phyloP scores from a whole-genome alignment of 2,329 filamentous ascomycete species.

The Fusarium nematophilum region DNA sequence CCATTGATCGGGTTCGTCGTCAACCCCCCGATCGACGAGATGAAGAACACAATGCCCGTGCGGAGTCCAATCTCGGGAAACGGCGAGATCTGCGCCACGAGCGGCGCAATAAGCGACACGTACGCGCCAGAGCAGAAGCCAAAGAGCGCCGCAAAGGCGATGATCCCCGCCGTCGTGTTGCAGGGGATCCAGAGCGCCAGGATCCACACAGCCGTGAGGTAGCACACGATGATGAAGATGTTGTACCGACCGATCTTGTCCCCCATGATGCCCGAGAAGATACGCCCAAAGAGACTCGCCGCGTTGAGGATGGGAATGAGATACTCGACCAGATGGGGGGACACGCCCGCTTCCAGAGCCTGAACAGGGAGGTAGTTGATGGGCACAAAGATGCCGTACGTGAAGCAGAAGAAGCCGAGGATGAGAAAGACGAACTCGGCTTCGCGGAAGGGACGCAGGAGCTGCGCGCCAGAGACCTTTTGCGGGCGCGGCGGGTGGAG shows the following conservation, averaged over 20 bases:
- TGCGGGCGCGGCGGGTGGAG: slow-evolving; percentile 38
- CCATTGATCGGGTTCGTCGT: slow-evolving; percentile 68
- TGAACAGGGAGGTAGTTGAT: slow-evolving; percentile 51
- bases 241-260: slow-evolving; percentile 55
- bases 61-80: slow-evolving; percentile 45
- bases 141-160: slow-evolving; percentile 55
- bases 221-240: slow-evolving; percentile 58
- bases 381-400: slow-evolving; percentile 51
- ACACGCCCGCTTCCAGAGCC: slow-evolving; percentile 45
- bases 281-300: slow-evolving; percentile 51
- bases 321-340: slow-evolving; percentile 46
- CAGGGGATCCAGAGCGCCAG: slow-evolving; percentile 58
- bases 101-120: slow-evolving; percentile 52
- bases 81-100: slow-evolving; percentile 54
- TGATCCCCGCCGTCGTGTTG: slow-evolving; percentile 41
- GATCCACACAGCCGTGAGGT: slow-evolving; percentile 51
- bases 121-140: slow-evolving; percentile 57
- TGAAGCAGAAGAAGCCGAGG: slow-evolving; percentile 50
- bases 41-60: slow-evolving; percentile 58
- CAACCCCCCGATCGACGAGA: slow-evolving; percentile 67
- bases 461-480: slow-evolving; percentile 45
- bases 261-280: slow-evolving; percentile 47
- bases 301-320: slow-evolving; percentile 54
- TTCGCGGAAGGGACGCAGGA: slow-evolving; percentile 49
- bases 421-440: slow-evolving; percentile 46